A percentile compares a stretch with the other conserved stretches of the same genome.
Evolutionary conservation across 192 early-diverging fungal genomes (phyloP).

Genomic region (Entophlyctis luteolus): DNA sequence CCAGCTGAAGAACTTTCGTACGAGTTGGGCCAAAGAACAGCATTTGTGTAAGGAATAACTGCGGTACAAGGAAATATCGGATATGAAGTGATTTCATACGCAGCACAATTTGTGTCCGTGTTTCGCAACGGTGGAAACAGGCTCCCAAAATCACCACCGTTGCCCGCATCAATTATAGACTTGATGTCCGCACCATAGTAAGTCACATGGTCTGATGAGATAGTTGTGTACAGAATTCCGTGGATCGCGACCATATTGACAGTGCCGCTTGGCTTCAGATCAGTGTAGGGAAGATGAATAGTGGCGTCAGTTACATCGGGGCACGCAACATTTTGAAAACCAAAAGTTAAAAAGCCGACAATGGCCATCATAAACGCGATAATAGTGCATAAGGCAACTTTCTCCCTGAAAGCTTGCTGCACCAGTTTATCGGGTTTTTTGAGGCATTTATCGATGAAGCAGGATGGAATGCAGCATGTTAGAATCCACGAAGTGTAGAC

Average conservation of each 20-base stretch:
- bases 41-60: neutral
- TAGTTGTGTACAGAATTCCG: slow-evolving; percentile 6
- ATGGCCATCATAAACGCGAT: slow-evolving; percentile 68
- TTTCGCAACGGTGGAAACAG: slow-evolving; percentile 9
- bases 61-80: slow-evolving; percentile 19
- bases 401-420: slow-evolving; percentile 83
- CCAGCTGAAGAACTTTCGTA: too few species aligned
- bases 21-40: slow-evolving; percentile 8
- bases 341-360: slow-evolving; percentile 85
- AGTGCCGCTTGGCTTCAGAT: neutral
- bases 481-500: slow-evolving; percentile 65
- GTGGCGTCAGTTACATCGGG: neutral
- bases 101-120: slow-evolving; percentile 3
- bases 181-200: neutral
- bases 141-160: slow-evolving; percentile 7
- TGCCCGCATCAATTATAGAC: neutral
- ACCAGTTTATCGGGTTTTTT: slow-evolving; percentile 30
- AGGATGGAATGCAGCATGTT: slow-evolving; percentile 37
- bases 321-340: slow-evolving; percentile 42
- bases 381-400: slow-evolving; percentile 79
- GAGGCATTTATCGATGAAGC: slow-evolving; percentile 25
- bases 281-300: neutral
- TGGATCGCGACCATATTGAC: slow-evolving; percentile 14
- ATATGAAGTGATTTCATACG: neutral
- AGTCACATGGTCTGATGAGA: neutral